Base-by-base conservation (phyloP, 768 basidiomycete genomes). In the Lactarius vividus region DNA sequence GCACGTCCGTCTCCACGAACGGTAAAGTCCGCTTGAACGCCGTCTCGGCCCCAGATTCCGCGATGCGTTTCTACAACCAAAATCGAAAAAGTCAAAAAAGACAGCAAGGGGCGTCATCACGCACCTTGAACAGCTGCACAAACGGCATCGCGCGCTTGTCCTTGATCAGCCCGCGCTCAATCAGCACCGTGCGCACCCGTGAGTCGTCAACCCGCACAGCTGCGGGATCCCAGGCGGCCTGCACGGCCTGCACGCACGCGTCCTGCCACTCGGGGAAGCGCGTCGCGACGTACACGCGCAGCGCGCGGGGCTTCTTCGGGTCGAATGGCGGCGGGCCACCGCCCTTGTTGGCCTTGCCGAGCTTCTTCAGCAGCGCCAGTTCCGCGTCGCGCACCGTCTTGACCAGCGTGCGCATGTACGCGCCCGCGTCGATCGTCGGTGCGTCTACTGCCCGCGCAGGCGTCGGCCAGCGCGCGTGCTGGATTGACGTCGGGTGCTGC, bases 141-240 rank as follows among this genome's bases (percentile, higher is more conserved):
- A 96, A 98, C 7, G 96, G 96, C 96, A 98, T 98, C 49, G 84
- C 84, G 52, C 88, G 85, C 81, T 98, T 98, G 79, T 98, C 94
- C 83, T 97, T 98, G 78, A 95, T 88, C 75, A 98, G 74, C 5
- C 92, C 94, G 26, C 81, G 82, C 74, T 85, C 81, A 10, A 82
- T 82, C 74, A 98, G 74, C 70, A 84, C 70, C 71, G 85, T 80
- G 75, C 88, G 84, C 59, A 96, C 85, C 75, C 87, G 88, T 42
- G 79, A 86, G 73, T 98, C 95, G 73, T 99, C 92, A 39, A 98
- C 88, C 70, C 81, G 83, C 64, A 86, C 83, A 31, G 79, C 78
- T 61, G 78, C 77, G 61, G 80, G 80, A 49, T 78, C 78, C 72
- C 89, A 95, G 29, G 88, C 79, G 15, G 87, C 86, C 77, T 85